phyloP scores from a whole-genome alignment of 176 grass and related monocot species.

The Ananas comosus region DNA sequence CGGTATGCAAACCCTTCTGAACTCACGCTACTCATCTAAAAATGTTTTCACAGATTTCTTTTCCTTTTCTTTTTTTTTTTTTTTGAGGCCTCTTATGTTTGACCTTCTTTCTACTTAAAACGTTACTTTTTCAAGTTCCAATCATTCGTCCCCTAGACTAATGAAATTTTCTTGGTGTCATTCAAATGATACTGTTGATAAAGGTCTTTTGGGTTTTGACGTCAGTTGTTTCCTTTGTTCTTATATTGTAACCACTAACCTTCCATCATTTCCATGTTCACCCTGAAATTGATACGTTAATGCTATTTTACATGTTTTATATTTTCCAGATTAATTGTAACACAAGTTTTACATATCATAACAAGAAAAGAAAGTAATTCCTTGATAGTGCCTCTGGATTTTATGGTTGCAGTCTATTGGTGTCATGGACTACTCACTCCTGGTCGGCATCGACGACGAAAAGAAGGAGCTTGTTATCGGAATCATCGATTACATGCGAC shows the following conservation, averaged over 20 bases:
- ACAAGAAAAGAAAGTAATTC: neutral
- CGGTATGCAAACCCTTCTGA: constrained; percentile 35
- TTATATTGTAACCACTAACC: too few species aligned
- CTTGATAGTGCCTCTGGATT: neutral
- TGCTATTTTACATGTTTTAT: too few species aligned
- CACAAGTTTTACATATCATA: too few species aligned
- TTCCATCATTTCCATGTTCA: too few species aligned
- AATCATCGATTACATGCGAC: constrained; percentile 87
- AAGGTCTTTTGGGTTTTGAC: too few species aligned
- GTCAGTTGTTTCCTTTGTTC: too few species aligned
- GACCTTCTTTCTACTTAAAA: constrained; percentile 1
- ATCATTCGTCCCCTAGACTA: too few species aligned
- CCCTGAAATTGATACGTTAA: too few species aligned
- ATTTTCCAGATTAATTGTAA: too few species aligned
- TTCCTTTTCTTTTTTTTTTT: neutral
- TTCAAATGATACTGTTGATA: too few species aligned
- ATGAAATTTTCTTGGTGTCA: too few species aligned
- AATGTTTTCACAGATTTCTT: neutral
- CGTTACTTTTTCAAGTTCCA: too few species aligned
- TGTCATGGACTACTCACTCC: constrained; percentile 91
- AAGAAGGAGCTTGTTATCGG: constrained; percentile 70
- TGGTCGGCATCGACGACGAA: constrained; percentile 64
- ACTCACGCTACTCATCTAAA: neutral
- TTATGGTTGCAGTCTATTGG: constrained; percentile 36
- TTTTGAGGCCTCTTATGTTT: neutral